Percentiles rank a stretch among this genome's conserved stretches.
Conservation (phyloP, 306 rosid genomes). For the Begonia masoniana region DNA sequence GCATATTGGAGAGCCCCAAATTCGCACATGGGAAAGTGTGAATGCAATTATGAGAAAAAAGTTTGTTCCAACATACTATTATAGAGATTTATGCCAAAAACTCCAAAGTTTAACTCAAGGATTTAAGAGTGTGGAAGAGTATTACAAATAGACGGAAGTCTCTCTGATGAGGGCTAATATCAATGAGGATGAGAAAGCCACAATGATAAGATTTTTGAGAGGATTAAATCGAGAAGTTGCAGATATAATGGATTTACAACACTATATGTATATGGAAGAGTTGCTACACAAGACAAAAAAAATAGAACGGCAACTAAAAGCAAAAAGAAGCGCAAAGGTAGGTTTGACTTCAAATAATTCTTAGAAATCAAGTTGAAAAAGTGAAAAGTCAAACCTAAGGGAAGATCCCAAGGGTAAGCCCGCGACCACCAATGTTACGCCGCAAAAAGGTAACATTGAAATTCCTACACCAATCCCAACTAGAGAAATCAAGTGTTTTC, state of each 20-base stretch:
- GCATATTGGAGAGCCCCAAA: too few relatives aligned
- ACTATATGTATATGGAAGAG: not conserved
- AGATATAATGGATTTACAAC: not conserved
- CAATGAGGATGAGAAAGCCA: not conserved
- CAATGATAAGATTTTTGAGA: not conserved
- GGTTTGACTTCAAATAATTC: too few relatives aligned
- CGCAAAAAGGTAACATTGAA: too few relatives aligned
- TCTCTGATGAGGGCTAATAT: not conserved
- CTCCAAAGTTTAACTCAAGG: too few relatives aligned
- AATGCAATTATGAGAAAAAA: too few relatives aligned
- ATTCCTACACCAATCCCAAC: not conserved
- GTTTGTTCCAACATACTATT: too few relatives aligned
- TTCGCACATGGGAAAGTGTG: too few relatives aligned
- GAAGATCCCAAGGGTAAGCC: too few relatives aligned
- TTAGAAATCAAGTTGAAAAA: too few relatives aligned
- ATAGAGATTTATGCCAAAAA: too few relatives aligned
- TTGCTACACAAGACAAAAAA: not conserved
- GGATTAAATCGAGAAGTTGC: not conserved
- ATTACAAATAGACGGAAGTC: not conserved
- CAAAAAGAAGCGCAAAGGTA: not conserved
- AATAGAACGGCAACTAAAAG: not conserved
- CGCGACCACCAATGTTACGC: too few relatives aligned
- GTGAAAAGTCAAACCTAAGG: too few relatives aligned
- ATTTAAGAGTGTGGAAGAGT: not conserved
- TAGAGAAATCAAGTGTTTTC: not conserved